Percentiles rank a stretch among this genome's conserved stretches.
These are phyloP conservation scores for Alisma plantagoaquatica DNA, from an alignment of 106 monocot genomes.

Conservation along the genomic window DNA sequence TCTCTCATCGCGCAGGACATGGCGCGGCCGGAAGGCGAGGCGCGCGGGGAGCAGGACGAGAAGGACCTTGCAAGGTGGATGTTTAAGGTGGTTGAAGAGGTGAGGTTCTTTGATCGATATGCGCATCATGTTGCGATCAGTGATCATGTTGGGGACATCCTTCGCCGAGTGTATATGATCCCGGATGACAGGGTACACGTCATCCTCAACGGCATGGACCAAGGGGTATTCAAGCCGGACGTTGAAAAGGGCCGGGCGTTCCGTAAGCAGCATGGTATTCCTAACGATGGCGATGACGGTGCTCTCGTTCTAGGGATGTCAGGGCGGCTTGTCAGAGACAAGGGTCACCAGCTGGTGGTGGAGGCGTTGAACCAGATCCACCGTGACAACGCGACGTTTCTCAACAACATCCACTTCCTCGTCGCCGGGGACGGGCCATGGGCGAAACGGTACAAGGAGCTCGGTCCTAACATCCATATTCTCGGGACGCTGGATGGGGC, in stretches of 20 bases:
- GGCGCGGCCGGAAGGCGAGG: conserved; percentile 27
- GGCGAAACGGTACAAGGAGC: conserved; percentile 60
- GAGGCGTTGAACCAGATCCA: conserved; percentile 44
- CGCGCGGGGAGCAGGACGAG: conserved; percentile 10
- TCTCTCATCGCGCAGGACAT: conserved; percentile 73
- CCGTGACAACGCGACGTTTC: conserved; percentile 32
- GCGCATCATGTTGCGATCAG: conserved; percentile 94
- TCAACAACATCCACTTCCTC: conserved; percentile 30
- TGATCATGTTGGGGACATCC: conserved; percentile 77
- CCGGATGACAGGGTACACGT: conserved; percentile 74
- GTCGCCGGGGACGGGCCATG: conserved; percentile 85
- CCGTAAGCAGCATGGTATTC: conserved; percentile 46
- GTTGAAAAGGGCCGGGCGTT: conserved; percentile 27
- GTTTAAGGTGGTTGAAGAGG: conserved; percentile 62
- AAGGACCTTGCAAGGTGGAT: conserved; percentile 26
- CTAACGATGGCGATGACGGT: conserved; percentile 37
- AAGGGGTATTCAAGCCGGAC: conserved; percentile 60
- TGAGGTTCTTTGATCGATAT: conserved; percentile 81
- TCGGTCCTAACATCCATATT: conserved; percentile 39
- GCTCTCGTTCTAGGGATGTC: conserved; percentile 68
- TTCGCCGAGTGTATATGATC: conserved; percentile 87
- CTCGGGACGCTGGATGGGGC: conserved; percentile 63
- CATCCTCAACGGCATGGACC: conserved; percentile 90
- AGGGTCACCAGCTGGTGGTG: conserved; percentile 76
- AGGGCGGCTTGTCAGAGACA: conserved; percentile 86